These are phyloP conservation scores for Colletotrichum melonis DNA, from an alignment of 2,329 filamentous ascomycete species.

Conservation along the genomic window DNA sequence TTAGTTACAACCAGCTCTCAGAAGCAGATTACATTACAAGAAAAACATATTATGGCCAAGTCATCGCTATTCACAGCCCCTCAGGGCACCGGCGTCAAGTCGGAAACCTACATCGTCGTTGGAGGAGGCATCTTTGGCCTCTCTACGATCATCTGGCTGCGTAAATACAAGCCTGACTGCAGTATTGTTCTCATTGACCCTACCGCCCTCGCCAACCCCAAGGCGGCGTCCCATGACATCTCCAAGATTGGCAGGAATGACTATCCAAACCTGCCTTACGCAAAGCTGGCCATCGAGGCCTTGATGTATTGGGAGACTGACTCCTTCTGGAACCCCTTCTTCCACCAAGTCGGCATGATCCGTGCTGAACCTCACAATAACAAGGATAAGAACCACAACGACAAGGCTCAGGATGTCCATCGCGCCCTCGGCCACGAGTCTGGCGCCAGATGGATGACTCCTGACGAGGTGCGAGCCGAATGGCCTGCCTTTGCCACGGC, in stretches of 20 bases:
- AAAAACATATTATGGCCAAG: conserved; percentile 22
- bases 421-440: conserved; percentile 52
- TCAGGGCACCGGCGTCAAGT: background rate
- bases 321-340: conserved; percentile 63
- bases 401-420: conserved; percentile 54
- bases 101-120: conserved; percentile 48
- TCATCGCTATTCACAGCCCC: conserved; percentile 3
- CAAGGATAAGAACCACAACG: conserved; percentile 54
- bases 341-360: conserved; percentile 69
- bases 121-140: conserved; percentile 58
- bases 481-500: conserved; percentile 68
- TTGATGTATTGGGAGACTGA: conserved; percentile 54
- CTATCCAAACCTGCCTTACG: conserved; percentile 53
- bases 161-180: conserved; percentile 39
- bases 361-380: conserved; percentile 54
- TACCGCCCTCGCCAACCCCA: conserved; percentile 48
- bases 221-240: conserved; percentile 58
- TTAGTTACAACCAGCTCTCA: background rate
- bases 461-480: conserved; percentile 63
- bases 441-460: conserved; percentile 51
- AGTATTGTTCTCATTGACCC: conserved; percentile 51
- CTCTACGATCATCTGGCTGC: conserved; percentile 52
- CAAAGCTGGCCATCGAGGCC: conserved; percentile 52
- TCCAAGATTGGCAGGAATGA: conserved; percentile 58
- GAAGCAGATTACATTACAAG: no score